A percentile compares a stretch with the other conserved stretches of the same genome.
phyloP scores from a whole-genome alignment of 1,284 basidiomycete genomes.

The Puccinia triticina region DNA sequence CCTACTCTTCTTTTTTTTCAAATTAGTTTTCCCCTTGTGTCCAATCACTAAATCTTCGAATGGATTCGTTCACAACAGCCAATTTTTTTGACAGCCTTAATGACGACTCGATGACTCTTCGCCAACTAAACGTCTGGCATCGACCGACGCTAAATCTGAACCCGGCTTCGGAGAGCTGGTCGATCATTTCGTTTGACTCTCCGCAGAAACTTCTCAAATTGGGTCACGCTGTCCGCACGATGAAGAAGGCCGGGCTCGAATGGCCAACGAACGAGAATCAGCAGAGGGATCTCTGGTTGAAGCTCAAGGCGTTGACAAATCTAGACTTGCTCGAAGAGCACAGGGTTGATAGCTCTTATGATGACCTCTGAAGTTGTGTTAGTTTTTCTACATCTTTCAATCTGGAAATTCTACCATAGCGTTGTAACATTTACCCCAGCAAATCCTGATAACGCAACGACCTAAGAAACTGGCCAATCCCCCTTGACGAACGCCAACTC shows the following conservation, averaged over 20 bases:
- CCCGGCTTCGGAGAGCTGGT: constrained; percentile 33
- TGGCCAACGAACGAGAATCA: constrained; percentile 39
- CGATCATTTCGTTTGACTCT: constrained; percentile 32
- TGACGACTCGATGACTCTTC: neutral
- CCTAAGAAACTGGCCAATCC: too few relatives aligned
- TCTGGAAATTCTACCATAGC: too few relatives aligned
- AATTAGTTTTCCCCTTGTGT: neutral
- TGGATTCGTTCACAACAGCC: constrained; percentile 23
- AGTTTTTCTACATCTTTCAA: too few relatives aligned
- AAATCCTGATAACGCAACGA: too few relatives aligned
- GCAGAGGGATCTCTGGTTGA: constrained; percentile 47
- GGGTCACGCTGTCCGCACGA: constrained; percentile 1
- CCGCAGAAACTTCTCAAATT: neutral
- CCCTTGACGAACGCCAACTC: too few relatives aligned
- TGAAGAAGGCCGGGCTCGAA: constrained; percentile 28
- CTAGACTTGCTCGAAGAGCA: neutral
- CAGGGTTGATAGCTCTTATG: neutral
- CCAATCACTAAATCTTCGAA: constrained; percentile 45
- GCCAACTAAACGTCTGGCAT: constrained; percentile 47
- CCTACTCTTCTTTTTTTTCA: neutral
- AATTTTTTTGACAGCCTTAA: constrained; percentile 15
- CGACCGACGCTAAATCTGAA: constrained; percentile 10
- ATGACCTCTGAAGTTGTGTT: neutral
- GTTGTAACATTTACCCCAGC: too few relatives aligned
- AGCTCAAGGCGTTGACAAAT: constrained; percentile 26